These are phyloP conservation scores for Penicillium argentinense DNA, from an alignment of 495 filamentous ascomycete species.

Conservation along the genomic window DNA sequence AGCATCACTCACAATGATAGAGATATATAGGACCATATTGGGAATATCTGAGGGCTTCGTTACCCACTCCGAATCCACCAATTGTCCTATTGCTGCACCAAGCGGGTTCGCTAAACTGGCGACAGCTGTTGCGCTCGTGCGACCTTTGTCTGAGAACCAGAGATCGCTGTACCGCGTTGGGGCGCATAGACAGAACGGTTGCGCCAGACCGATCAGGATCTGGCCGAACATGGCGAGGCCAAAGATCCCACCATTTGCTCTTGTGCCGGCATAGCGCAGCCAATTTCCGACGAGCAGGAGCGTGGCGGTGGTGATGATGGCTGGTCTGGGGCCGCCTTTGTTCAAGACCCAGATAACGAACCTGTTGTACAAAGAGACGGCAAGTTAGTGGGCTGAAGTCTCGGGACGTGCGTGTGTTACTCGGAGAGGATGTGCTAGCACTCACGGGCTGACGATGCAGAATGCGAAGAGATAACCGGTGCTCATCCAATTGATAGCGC, in stretches of 20 bases:
- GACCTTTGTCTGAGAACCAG: constrained; percentile 86
- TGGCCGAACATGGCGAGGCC: constrained; percentile 91
- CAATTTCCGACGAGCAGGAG: constrained; percentile 84
- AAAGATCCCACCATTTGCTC: constrained; percentile 60
- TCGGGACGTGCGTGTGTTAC: no score
- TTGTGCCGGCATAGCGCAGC: constrained; percentile 84
- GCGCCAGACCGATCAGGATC: constrained; percentile 82
- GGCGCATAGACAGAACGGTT: constrained; percentile 89
- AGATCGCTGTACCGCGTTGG: constrained; percentile 90
- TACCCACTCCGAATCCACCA: constrained; percentile 79
- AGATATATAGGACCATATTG: constrained; percentile 80
- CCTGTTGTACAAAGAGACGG: constrained; percentile 25
- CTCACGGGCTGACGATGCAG: constrained; percentile 66
- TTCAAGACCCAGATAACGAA: constrained; percentile 77
- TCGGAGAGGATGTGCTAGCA: no score
- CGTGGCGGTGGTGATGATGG: constrained; percentile 70
- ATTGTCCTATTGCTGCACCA: constrained; percentile 83
- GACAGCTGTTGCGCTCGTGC: constrained; percentile 85
- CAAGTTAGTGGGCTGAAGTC: no score
- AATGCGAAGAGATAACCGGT: constrained; percentile 87
- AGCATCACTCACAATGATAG: constrained; percentile 80
- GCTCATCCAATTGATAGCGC: constrained; percentile 87
- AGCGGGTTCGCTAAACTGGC: constrained; percentile 84
- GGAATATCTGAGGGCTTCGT: constrained; percentile 61
- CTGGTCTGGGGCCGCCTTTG: constrained; percentile 71